Conservation (phyloP, 371 early-diverging fungal species). For the Amoeboaphelidium protococcarum region DNA sequence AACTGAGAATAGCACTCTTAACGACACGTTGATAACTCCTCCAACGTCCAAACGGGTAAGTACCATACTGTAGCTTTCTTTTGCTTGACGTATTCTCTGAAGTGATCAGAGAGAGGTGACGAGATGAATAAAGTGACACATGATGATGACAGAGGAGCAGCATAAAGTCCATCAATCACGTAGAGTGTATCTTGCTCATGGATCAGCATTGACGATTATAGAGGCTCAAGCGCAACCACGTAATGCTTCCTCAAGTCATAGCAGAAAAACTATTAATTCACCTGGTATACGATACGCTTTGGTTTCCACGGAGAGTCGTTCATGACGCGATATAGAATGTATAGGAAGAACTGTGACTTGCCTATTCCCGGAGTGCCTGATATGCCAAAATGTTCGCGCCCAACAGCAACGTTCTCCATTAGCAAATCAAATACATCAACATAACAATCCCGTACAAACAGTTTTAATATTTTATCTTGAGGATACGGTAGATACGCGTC, state of each 20-base stretch:
- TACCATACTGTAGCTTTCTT: slow-evolving; percentile 8
- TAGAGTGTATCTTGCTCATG: slow-evolving; percentile 10
- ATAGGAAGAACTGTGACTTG: slow-evolving; percentile 10
- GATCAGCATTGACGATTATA: slow-evolving; percentile 4
- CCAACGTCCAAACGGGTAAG: slow-evolving; percentile 11
- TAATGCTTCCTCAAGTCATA: slow-evolving; percentile 8
- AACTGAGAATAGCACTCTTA: slow-evolving; percentile 5
- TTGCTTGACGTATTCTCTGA: slow-evolving; percentile 8
- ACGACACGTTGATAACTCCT: slow-evolving; percentile 5
- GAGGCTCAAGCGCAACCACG: neutral
- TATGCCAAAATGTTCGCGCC: slow-evolving; percentile 8
- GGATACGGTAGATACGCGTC: slow-evolving; percentile 7
- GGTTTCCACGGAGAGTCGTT: slow-evolving; percentile 10
- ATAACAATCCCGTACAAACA: slow-evolving; percentile 10
- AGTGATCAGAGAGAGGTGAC: slow-evolving; percentile 8
- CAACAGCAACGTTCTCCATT: neutral
- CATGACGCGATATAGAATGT: slow-evolving; percentile 11
- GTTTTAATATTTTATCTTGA: slow-evolving; percentile 5
- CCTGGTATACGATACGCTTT: slow-evolving; percentile 7
- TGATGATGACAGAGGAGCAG: slow-evolving; percentile 6
- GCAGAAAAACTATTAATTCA: slow-evolving; percentile 6
- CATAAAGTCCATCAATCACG: slow-evolving; percentile 8
- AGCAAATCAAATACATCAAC: slow-evolving; percentile 10
- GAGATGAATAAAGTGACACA: slow-evolving; percentile 8
- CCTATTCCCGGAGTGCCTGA: slow-evolving; percentile 11